A percentile compares a stretch with the other conserved stretches of the same genome.
These are phyloP conservation scores for Brettanomyces nanus DNA, from an alignment of 805 yeast species.

Conservation along the genomic window DNA sequence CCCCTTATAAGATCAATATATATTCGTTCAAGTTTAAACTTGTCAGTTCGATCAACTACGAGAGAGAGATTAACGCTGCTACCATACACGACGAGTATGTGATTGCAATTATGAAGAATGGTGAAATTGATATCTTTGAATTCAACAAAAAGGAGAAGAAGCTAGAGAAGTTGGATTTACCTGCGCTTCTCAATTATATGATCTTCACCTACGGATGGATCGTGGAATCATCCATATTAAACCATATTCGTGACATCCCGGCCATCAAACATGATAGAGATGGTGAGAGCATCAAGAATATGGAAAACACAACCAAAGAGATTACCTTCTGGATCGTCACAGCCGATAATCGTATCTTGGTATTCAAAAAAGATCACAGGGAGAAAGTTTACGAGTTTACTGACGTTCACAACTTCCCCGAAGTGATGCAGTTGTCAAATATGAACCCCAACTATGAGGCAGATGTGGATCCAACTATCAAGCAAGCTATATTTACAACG, in stretches of 20 bases:
- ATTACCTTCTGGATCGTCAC: slow-evolving; percentile 59
- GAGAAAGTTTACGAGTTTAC: slow-evolving; percentile 47
- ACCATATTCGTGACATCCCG: slow-evolving; percentile 29
- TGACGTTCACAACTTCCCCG: slow-evolving; percentile 39
- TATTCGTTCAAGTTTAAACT: slow-evolving; percentile 56
- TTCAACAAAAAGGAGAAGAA: slow-evolving; percentile 15
- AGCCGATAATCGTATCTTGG: slow-evolving; percentile 66
- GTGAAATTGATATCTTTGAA: slow-evolving; percentile 58
- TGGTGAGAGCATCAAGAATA: slow-evolving; percentile 10
- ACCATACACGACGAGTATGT: slow-evolving; percentile 55
- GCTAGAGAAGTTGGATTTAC: slow-evolving; percentile 25
- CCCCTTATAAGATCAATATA: slow-evolving; percentile 53
- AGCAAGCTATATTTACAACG: slow-evolving; percentile 54
- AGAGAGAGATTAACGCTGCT: slow-evolving; percentile 58
- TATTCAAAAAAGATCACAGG: slow-evolving; percentile 48
- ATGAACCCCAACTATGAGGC: slow-evolving; percentile 42
- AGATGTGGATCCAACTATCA: slow-evolving; percentile 66
- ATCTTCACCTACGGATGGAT: slow-evolving; percentile 67
- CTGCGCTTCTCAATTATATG: slow-evolving; percentile 25
- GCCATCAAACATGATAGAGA: slow-evolving; percentile 17
- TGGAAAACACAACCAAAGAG: slow-evolving; percentile 16
- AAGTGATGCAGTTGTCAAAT: slow-evolving; percentile 32
- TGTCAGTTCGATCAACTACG: slow-evolving; percentile 41
- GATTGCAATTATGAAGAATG: slow-evolving; percentile 55
- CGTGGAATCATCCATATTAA: slow-evolving; percentile 39